These are phyloP conservation scores for Trametes elegans DNA, from an alignment of 768 basidiomycete genomes.

Conservation along the genomic window DNA sequence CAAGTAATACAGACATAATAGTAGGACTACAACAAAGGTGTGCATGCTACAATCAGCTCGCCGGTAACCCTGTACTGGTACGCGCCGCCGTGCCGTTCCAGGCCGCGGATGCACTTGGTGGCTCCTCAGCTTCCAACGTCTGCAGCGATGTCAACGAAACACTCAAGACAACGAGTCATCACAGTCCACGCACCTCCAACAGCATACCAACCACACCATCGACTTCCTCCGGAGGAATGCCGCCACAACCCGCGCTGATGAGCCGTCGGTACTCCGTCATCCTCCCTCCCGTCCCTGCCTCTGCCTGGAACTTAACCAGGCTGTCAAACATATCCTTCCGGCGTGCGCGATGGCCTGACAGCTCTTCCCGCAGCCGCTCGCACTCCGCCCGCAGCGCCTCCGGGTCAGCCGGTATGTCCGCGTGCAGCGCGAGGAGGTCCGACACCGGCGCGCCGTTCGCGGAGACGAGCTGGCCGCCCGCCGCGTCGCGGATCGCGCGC, in stretches of 20 bases:
- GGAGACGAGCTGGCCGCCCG: conserved; percentile 50
- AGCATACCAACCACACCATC: conserved; percentile 84
- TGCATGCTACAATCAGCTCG: conserved; percentile 10
- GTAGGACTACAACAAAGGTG: conserved; percentile 18
- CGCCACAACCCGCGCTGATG: conserved; percentile 89
- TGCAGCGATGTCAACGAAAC: conserved; percentile 29
- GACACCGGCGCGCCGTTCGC: conserved; percentile 40
- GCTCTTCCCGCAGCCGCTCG: conserved; percentile 60
- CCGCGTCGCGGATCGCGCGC: conserved; percentile 58
- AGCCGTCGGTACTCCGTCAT: conserved; percentile 88
- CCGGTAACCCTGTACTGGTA: conserved; percentile 4
- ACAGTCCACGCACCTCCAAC: conserved; percentile 59
- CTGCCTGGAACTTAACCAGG: conserved; percentile 78
- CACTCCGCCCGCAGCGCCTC: conserved; percentile 54
- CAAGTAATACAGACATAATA: conserved; percentile 17
- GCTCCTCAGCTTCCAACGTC: conserved; percentile 83
- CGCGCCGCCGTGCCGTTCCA: conserved; percentile 34
- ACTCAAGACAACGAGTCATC: not conserved
- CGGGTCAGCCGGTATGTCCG: conserved; percentile 55
- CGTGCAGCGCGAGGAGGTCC: conserved; percentile 60
- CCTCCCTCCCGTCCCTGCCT: conserved; percentile 84
- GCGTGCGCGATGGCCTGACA: conserved; percentile 62
- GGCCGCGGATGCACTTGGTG: conserved; percentile 51
- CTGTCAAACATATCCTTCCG: conserved; percentile 73
- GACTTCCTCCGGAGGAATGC: conserved; percentile 81